phyloP scores from a whole-genome alignment of 2,329 filamentous ascomycete species.

The Fusarium verticillioides region DNA sequence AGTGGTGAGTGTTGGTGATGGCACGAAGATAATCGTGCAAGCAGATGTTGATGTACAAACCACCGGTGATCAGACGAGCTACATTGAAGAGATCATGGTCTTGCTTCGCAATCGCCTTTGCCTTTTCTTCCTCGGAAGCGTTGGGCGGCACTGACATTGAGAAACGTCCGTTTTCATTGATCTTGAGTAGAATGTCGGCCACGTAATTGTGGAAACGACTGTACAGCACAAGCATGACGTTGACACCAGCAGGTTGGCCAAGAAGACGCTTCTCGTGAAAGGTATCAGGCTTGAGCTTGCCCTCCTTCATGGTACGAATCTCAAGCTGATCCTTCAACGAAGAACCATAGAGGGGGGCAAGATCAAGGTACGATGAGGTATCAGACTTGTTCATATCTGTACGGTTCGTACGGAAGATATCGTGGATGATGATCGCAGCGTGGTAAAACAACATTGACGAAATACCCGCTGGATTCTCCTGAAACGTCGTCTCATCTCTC shows the following conservation, averaged over 20 bases:
- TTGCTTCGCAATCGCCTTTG: constrained; percentile 53
- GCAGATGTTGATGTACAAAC: constrained; percentile 67
- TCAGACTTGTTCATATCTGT: constrained; percentile 70
- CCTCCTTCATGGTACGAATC: constrained; percentile 72
- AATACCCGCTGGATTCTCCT: constrained; percentile 76
- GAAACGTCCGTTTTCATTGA: constrained; percentile 75
- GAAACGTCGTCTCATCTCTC: constrained; percentile 60
- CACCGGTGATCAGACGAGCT: constrained; percentile 56
- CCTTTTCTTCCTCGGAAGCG: constrained; percentile 42
- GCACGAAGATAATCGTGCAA: constrained; percentile 70
- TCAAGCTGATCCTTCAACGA: constrained; percentile 70
- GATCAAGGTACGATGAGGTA: constrained; percentile 80
- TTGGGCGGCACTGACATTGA: constrained; percentile 11
- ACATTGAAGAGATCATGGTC: constrained; percentile 68
- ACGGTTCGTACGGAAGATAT: constrained; percentile 59
- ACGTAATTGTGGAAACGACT: constrained; percentile 77
- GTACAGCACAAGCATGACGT: constrained; percentile 74
- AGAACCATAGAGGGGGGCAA: constrained; percentile 78
- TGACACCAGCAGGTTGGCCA: constrained; percentile 75
- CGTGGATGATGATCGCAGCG: constrained; percentile 68
- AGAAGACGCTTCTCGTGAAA: constrained; percentile 74
- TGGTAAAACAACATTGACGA: constrained; percentile 81
- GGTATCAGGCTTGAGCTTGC: constrained; percentile 77
- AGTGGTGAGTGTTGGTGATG: constrained; percentile 69
- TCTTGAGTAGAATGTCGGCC: constrained; percentile 68